phyloP scores from a whole-genome alignment of 495 filamentous ascomycete genomes.

The Hypoxylon fragiforme region DNA sequence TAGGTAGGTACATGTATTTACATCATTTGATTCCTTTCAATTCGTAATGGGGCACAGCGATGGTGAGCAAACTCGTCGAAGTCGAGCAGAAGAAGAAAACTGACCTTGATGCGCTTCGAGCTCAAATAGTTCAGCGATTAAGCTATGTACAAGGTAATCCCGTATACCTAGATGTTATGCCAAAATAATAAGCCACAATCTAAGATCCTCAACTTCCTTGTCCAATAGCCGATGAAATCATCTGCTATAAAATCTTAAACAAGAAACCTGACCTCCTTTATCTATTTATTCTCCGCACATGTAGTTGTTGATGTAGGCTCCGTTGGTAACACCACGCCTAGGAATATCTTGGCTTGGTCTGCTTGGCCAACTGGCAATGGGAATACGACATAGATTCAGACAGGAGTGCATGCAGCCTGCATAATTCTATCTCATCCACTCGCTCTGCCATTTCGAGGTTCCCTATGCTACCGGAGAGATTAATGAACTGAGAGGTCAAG shows the following conservation, averaged over 20 bases:
- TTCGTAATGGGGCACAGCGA: neutral
- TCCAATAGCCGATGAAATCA: no score
- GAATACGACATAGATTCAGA: conserved; percentile 24
- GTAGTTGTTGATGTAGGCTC: neutral
- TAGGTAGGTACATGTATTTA: no score
- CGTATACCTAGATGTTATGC: no score
- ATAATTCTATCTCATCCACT: conserved; percentile 26
- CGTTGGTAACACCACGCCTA: no score
- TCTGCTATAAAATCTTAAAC: no score
- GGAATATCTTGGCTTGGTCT: conserved; percentile 4
- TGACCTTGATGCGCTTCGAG: neutral
- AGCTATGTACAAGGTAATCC: no score
- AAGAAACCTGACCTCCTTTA: neutral
- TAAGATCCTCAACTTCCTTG: no score
- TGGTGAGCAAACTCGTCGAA: neutral
- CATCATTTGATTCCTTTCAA: neutral
- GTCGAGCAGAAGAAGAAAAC: neutral
- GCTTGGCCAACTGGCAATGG: conserved; percentile 17
- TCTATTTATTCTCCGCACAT: conserved; percentile 12
- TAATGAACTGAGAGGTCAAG: conserved; percentile 21
- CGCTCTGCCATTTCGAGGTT: no score
- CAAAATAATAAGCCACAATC: no score
- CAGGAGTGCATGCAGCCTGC: conserved; percentile 35
- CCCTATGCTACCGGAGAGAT: conserved; percentile 13
- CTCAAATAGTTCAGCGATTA: neutral